Conservation (phyloP, 495 filamentous ascomycete genomes). For the Lepraria neglecta region DNA sequence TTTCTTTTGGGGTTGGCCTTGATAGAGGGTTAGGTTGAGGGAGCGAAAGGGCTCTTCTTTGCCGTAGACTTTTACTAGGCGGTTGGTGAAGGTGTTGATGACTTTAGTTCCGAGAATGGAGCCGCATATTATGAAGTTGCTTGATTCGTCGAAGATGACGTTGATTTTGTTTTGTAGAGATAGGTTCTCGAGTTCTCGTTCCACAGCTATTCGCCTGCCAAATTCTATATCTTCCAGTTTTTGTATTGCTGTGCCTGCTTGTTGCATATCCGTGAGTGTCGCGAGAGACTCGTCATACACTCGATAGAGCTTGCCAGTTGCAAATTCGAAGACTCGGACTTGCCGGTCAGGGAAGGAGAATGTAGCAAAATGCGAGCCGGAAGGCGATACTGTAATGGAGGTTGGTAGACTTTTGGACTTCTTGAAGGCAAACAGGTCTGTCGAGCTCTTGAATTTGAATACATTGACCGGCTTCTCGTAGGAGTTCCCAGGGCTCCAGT, state of each 20-base stretch:
- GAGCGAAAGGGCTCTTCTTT: conserved; percentile 82
- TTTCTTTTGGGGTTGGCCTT: conserved; percentile 90
- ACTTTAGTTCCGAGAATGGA: conserved; percentile 88
- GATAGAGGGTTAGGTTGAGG: conserved; percentile 80
- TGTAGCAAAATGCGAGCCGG: conserved; percentile 76
- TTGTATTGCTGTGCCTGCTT: conserved; percentile 72
- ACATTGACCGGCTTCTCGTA: conserved; percentile 92
- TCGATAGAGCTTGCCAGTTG: conserved; percentile 76
- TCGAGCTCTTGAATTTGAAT: conserved; percentile 85
- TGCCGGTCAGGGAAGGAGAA: conserved; percentile 92
- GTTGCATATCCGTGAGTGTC: conserved; percentile 87
- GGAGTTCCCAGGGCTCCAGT: conserved; percentile 73
- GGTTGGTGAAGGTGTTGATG: conserved; percentile 89
- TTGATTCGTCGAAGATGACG: conserved; percentile 91
- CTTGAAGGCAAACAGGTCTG: conserved; percentile 93
- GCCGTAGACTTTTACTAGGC: conserved; percentile 79
- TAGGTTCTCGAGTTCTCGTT: conserved; percentile 73
- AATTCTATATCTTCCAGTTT: conserved; percentile 87
- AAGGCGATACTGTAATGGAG: conserved; percentile 80
- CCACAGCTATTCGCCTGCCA: conserved; percentile 77
- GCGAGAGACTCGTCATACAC: conserved; percentile 90
- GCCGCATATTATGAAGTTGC: conserved; percentile 90
- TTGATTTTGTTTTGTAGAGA: conserved; percentile 66
- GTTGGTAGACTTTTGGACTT: conserved; percentile 83
- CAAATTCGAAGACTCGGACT: conserved; percentile 87